Conservation (phyloP, 2,329 filamentous ascomycete species). For the Cordyceps javanica region DNA sequence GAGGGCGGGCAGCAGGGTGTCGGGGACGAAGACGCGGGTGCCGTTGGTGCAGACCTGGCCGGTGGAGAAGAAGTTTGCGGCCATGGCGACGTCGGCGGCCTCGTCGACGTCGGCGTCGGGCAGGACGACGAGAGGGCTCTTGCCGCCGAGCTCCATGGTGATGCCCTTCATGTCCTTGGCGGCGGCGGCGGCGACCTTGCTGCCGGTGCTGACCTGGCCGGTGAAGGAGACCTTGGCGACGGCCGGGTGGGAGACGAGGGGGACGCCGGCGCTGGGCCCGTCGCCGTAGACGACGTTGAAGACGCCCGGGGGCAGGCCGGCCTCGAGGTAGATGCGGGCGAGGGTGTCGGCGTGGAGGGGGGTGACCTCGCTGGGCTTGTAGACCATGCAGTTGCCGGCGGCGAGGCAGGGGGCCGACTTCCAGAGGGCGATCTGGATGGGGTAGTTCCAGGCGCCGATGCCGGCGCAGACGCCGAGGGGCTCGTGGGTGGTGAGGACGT, state of each 20-base stretch:
- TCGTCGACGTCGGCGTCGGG: constrained; percentile 72
- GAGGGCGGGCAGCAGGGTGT: constrained; percentile 57
- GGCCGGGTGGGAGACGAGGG: constrained; percentile 62
- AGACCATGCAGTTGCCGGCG: constrained; percentile 84
- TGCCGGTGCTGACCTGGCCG: constrained; percentile 76
- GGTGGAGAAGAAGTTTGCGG: constrained; percentile 88
- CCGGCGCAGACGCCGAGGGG: constrained; percentile 78
- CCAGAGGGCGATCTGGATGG: constrained; percentile 85
- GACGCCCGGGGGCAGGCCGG: constrained; percentile 72
- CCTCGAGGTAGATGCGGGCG: constrained; percentile 70
- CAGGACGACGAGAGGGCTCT: constrained; percentile 73
- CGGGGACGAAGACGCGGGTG: constrained; percentile 77
- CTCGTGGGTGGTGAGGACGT: constrained; percentile 77
- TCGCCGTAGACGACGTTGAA: constrained; percentile 84
- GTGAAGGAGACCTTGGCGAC: constrained; percentile 89
- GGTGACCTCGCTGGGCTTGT: constrained; percentile 84
- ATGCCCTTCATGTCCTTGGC: constrained; percentile 80
- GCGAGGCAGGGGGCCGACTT: constrained; percentile 82
- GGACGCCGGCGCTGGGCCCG: constrained; percentile 64
- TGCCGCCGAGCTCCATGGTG: constrained; percentile 88
- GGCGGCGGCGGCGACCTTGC: constrained; percentile 72
- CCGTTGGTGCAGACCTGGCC: constrained; percentile 93
- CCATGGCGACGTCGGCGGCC: constrained; percentile 86
- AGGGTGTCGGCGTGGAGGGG: constrained; percentile 74
- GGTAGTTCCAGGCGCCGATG: constrained; percentile 90